Conservation (phyloP, 805 yeast species). For the Candida saitoana region DNA sequence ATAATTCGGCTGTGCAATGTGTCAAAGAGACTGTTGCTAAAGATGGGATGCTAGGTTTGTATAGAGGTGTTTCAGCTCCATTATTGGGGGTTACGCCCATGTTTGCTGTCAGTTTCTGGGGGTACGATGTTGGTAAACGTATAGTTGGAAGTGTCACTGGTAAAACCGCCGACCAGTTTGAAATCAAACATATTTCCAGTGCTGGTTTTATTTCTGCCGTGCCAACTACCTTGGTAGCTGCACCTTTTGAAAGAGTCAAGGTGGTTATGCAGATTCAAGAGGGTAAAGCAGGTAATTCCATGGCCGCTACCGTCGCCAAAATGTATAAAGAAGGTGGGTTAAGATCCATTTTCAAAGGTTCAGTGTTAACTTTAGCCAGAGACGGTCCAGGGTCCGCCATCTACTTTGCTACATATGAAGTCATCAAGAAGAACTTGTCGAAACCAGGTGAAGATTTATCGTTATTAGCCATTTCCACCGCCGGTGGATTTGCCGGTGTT, state of each 20-base stretch:
- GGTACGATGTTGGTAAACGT: constrained; percentile 88
- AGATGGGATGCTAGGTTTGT: constrained; percentile 77
- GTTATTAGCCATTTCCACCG: constrained; percentile 69
- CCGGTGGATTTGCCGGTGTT: constrained; percentile 96
- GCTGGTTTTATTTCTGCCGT: constrained; percentile 95
- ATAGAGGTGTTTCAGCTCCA: constrained; percentile 93
- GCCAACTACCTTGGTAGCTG: constrained; percentile 95
- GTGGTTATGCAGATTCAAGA: constrained; percentile 84
- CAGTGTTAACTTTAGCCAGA: constrained; percentile 86
- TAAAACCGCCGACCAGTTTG: constrained; percentile 39
- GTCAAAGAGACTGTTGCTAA: constrained; percentile 62
- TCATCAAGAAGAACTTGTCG: constrained; percentile 61
- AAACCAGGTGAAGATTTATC: constrained; percentile 54
- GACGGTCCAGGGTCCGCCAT: constrained; percentile 98
- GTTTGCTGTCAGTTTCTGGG: constrained; percentile 98
- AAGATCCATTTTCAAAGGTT: constrained; percentile 82
- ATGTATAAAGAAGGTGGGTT: constrained; percentile 80
- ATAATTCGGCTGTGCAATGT: constrained; percentile 61
- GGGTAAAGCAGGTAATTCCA: constrained; percentile 38
- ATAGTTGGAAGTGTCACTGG: constrained; percentile 50
- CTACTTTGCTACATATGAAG: constrained; percentile 92
- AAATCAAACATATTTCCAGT: constrained; percentile 69
- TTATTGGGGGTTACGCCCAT: constrained; percentile 96
- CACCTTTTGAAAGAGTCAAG: constrained; percentile 94
- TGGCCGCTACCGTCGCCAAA: constrained; percentile 58